These are phyloP conservation scores for Botrytis squamosa DNA, from an alignment of 2,329 filamentous ascomycete species.

Conservation along the genomic window DNA sequence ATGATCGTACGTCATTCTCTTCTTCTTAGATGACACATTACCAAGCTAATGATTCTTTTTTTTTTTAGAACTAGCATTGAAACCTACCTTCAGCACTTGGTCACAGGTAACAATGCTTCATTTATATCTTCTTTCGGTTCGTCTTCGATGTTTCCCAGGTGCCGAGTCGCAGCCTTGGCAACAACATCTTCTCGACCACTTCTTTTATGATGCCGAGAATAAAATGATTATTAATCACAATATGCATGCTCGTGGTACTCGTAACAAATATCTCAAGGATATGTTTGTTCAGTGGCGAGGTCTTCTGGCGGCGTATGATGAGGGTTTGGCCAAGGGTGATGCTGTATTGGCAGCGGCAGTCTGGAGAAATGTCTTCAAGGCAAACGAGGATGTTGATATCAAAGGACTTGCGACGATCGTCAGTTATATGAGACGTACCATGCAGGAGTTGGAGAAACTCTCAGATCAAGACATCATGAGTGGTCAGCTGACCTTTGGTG, in stretches of 20 bases:
- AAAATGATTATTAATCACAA: constrained; percentile 80
- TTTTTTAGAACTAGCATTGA: constrained; percentile 68
- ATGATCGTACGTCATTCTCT: constrained; percentile 60
- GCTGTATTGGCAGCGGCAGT: constrained; percentile 76
- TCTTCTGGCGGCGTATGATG: constrained; percentile 78
- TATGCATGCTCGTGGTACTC: constrained; percentile 56
- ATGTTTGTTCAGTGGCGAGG: constrained; percentile 93
- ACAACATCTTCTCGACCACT: constrained; percentile 89
- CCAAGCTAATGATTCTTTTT: constrained; percentile 15
- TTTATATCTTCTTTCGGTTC: constrained; percentile 85
- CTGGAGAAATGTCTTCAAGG: constrained; percentile 93
- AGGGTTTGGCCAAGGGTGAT: constrained; percentile 74
- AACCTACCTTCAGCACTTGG: constrained; percentile 92
- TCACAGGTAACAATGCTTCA: constrained; percentile 94
- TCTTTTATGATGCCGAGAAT: constrained; percentile 86
- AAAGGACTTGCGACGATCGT: constrained; percentile 60
- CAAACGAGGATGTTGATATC: constrained; percentile 60
- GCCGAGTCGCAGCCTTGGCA: constrained; percentile 74
- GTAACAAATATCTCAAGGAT: constrained; percentile 75
- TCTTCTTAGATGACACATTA: neutral
- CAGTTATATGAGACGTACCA: constrained; percentile 59
- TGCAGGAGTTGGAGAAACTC: constrained; percentile 53
- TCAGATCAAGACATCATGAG: constrained; percentile 51
- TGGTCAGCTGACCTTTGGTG: constrained; percentile 51
- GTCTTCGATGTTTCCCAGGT: constrained; percentile 74